Percentiles rank a stretch among this genome's conserved stretches.
Evolutionary conservation across 495 filamentous ascomycete genomes (phyloP).

Genomic region (Cudoniella acicularis): DNA sequence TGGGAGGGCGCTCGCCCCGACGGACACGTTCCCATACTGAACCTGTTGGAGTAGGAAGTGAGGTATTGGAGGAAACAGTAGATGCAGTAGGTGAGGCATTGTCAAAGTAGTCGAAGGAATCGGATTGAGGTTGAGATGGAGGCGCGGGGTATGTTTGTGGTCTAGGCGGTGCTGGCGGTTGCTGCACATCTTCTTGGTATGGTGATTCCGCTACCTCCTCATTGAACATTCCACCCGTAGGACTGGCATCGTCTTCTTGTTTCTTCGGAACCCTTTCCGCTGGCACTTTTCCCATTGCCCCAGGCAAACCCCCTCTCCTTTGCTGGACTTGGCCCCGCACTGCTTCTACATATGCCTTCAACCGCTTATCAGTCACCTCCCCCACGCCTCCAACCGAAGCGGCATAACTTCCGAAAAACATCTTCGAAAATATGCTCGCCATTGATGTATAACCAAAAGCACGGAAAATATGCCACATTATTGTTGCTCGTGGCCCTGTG

Average conservation of each 20-base stretch:
- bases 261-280: not conserved
- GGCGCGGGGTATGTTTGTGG: not conserved
- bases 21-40: conserved; percentile 25
- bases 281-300: not conserved
- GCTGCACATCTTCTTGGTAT: not conserved
- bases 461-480: conserved; percentile 15
- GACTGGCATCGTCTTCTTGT: conserved; percentile 26
- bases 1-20: conserved; percentile 6
- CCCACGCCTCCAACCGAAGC: conserved; percentile 12
- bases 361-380: conserved; percentile 14
- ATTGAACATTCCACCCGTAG: conserved; percentile 19
- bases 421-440: not conserved
- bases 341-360: conserved; percentile 12
- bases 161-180: not conserved
- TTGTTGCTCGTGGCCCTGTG: not conserved
- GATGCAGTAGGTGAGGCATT: conserved; percentile 26
- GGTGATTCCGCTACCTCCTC: not conserved
- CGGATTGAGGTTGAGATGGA: not conserved
- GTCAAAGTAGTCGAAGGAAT: conserved; percentile 17
- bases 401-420: conserved; percentile 18
- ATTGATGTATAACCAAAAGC: conserved; percentile 3
- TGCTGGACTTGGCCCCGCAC: not conserved
- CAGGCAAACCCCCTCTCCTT: not conserved
- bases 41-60: conserved; percentile 1
- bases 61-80: conserved; percentile 6